phyloP scores from a whole-genome alignment of 345 rosid species.

The Anacardium occidentale region DNA sequence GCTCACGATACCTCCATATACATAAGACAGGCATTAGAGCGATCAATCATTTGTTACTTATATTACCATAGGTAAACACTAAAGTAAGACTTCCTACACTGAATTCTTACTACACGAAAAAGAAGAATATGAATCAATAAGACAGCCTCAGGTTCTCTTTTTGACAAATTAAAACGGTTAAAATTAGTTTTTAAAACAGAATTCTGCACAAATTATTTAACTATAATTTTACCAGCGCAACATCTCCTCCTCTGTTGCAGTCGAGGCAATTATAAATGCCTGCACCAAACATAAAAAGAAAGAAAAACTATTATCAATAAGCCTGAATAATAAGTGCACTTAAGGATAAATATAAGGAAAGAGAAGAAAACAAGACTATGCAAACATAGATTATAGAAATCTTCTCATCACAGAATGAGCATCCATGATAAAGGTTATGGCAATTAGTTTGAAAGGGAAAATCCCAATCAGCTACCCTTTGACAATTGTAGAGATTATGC shows the following conservation, averaged over 20 bases:
- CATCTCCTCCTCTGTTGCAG: slow-evolving; percentile 91
- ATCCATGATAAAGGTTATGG: not conserved
- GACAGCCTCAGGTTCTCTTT: not conserved
- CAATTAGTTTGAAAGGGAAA: not conserved
- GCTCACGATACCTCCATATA: slow-evolving; percentile 65
- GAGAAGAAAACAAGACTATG: not conserved
- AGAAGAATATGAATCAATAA: not conserved
- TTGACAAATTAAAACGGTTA: not conserved
- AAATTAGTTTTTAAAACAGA: slow-evolving; percentile 1
- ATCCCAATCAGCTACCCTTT: not conserved
- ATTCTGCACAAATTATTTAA: not conserved
- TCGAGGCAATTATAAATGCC: slow-evolving; percentile 99
- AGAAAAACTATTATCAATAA: not conserved
- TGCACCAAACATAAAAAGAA: slow-evolving; percentile 37
- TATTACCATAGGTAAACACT: too few species aligned
- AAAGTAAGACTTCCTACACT: not conserved
- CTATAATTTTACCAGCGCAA: slow-evolving; percentile 63
- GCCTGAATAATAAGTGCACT: not conserved
- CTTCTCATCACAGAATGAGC: not conserved
- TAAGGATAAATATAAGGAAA: not conserved
- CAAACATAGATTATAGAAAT: not conserved
- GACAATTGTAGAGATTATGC: not conserved
- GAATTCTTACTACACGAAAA: not conserved
- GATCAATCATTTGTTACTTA: not conserved
- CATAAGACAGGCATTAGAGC: not conserved